Base-by-base conservation (phyloP, 805 yeast genomes). In the Schwanniomyces polymorphus region DNA sequence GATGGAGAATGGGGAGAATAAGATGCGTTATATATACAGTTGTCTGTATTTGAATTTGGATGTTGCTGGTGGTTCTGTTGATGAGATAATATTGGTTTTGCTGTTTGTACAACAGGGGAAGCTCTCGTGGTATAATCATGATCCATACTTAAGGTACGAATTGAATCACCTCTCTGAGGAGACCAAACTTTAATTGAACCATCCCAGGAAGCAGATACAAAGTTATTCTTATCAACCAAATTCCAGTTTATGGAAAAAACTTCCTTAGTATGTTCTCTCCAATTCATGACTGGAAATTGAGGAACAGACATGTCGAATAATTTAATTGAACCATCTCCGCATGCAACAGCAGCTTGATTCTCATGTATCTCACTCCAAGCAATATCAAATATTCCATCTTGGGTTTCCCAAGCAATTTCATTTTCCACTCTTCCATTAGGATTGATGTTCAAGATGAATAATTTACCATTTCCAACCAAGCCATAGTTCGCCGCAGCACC, bases 401-500 rank as follows among this genome's bases (percentile, higher is more conserved):
- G 97, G 0, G 98, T 92, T 50, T 90, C 90, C 71, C 88, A 92
- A 12, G 78, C 64, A 4, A 76, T 67, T 40, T 80, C 82, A 34
- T 76, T 77, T 5, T 59, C 57, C 14, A 89, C 75, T n/a, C 54
- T 57, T 0, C 98, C 98, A 50, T 74, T 69, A 18, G 82, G 80
- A 44, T 77, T 80, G 41, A 92, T 87, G 42, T 82, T 82, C 21
- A 92, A 70, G 1, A 92, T 74, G 55, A 73, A 85, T 26, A 92
- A 70, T 55, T 88, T 78, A 5, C 99, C 99, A 65, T 92, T 92
- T 2, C 99, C 99, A 3, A 91, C 97, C 4, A 92, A 72, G 1
- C 98, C 98, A 65, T 84, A 92, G 69, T 92, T 94, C 25, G 97
- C 90, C 1, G 97, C 85, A 0, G 96, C 77, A 0, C 96, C 95